These are phyloP conservation scores for Cladosporium phlei DNA, from an alignment of 2,329 filamentous ascomycete genomes.

Conservation along the genomic window DNA sequence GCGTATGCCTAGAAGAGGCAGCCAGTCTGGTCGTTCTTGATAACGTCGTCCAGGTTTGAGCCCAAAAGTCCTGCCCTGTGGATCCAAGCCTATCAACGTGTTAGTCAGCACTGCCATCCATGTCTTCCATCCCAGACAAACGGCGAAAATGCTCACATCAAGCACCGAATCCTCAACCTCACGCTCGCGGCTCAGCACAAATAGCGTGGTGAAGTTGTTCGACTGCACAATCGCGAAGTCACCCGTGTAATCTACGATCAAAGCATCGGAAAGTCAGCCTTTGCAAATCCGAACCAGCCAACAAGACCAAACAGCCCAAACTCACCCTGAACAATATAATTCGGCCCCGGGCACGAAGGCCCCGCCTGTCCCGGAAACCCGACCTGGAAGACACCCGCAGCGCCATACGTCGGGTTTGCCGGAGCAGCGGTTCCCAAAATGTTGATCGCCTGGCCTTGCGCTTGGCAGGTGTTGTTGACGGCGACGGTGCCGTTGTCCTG, in stretches of 20 bases:
- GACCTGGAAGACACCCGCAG: conserved; percentile 18
- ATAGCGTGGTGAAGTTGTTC: conserved; percentile 20
- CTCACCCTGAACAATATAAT: conserved; percentile 15
- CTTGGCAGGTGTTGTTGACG: conserved; percentile 20
- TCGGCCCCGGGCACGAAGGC: conserved; percentile 20
- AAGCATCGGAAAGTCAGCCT: background rate
- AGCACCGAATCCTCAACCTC: conserved; percentile 18
- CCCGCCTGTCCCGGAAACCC: conserved; percentile 19
- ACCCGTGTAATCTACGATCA: conserved; percentile 9
- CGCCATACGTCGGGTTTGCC: conserved; percentile 18
- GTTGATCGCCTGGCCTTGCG: conserved; percentile 12
- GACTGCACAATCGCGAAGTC: conserved; percentile 23
- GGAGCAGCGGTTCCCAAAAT: conserved; percentile 20
- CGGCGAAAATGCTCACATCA: conserved; percentile 13
- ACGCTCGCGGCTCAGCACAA: conserved; percentile 21
- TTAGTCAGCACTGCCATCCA: background rate
- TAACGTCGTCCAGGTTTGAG: conserved; percentile 18
- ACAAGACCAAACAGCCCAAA: background rate
- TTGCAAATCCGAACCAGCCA: too few relatives aligned
- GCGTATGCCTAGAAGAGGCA: conserved; percentile 16
- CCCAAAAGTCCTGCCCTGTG: conserved; percentile 17
- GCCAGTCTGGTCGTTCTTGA: conserved; percentile 16
- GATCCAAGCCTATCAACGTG: conserved; percentile 16
- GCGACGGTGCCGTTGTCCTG: conserved; percentile 21
- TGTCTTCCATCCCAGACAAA: background rate